Base-by-base conservation (phyloP, 257 asterid species). In the Solanum corneliomulleri region DNA sequence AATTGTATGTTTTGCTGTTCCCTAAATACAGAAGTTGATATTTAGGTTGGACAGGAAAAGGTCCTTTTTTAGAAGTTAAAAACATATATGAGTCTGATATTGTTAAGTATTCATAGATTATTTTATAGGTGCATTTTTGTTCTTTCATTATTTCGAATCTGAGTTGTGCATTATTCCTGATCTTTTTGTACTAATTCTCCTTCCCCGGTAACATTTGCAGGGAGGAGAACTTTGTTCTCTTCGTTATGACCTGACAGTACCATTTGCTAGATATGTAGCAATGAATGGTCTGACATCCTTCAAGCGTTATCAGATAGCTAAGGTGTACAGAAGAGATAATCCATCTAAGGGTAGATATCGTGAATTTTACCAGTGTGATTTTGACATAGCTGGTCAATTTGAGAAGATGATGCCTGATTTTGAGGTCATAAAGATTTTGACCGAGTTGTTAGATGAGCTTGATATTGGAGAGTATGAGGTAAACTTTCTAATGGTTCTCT, bases 141-240 rank as follows among this genome's bases (percentile, higher is more conserved):
- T 49, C 9, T 69, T 86, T n/a, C 82, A 71, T 37, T 49, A 60
- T n/a, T 85, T 86, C 31, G 21, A 80, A 80, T n/a, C 64, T 4
- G 64, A 80, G 29, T 80, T 80, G 29, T 81, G 69, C 64, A 21
- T 49, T 49, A 5, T 81, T 81, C 70, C 69, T 49, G 44, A 25
- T 39, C 23, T 39, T 45, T 35, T 86, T 75, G 37, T 86, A 39
- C 77, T 31, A 27, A 64, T 45, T 49, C 31, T 37, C 29, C 85
- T 81, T 49, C 18, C 69, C 29, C 12, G 20, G 10, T 52, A 81
- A 27, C 88, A 44, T 90, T 62, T 88, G 87, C 96, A 97, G 99
- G 99, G 99, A 89, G 99, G 99, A 80, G 99, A 97, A 89, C 98
- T 97, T 45, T 95, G 96, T 86, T 97, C 99, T 25, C 98, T 97